Base-by-base conservation (phyloP, 2,329 filamentous ascomycete genomes). In the Xylaria polymorpha region DNA sequence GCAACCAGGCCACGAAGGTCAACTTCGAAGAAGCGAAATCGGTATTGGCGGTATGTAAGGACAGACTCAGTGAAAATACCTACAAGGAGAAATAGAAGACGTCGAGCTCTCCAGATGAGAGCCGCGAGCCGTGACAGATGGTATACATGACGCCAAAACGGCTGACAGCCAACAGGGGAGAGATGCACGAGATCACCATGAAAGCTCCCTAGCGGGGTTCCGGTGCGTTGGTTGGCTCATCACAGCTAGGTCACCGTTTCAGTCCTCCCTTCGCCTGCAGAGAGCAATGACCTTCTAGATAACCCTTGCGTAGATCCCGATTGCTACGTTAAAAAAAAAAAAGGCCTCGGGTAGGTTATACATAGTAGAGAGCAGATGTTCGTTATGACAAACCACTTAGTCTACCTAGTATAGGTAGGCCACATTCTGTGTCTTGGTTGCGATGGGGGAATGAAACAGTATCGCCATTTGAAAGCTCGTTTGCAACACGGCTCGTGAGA, bases 1-100 rank as follows among this genome's bases (percentile, higher is more conserved):
- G 74, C 75, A 67, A 61, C 75, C 73, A 74, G 74, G 74, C 74
- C 67, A 59, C 70, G 75, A 77, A 77, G 76, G 66, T 78, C 76
- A 76, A 77, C 76, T 77, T 74, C 74, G 65, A 74, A 72, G 74
- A 76, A 77, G 50, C 43, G 67, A 73, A 75, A 71, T 58, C 7
- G 39, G 56, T 56, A 61, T 46, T 61, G 25, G 20, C 29, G 39
- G 44, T 22, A 69, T 46, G 69, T 69, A 73, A 69, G 32, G 66
- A 70, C 59, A 64, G 69, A 53, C 61, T 20, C 39, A n/a, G 57
- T 39, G 51, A 66, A 41, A 53, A 50, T 20, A 22, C 50, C 50
- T 32, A 60, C 50, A 55, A 69, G n/a, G 53, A 56, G 55, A 59
- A 48, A 43, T 53, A 50, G 46, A 51, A 61, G 57, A 65, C 58